Percentiles rank a stretch among this genome's conserved stretches.
Evolutionary conservation across 225 moss, liverwort and hornwort species (phyloP).

Genomic region (Neckera pumila): DNA sequence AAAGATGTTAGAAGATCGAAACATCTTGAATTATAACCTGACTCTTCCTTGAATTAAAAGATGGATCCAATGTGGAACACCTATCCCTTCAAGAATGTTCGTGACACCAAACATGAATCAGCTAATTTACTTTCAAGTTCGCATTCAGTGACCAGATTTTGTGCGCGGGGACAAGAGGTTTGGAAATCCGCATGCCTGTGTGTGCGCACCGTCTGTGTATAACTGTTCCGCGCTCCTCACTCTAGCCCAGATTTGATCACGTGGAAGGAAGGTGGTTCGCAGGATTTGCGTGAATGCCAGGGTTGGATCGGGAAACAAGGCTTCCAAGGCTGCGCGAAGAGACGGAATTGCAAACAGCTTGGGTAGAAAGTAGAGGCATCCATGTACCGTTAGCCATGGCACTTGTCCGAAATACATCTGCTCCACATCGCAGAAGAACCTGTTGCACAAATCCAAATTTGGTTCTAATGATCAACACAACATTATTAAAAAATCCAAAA

Average conservation of each 20-base stretch:
- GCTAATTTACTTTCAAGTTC: background rate
- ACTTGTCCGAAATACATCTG: slow-evolving; percentile 26
- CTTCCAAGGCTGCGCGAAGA: slow-evolving; percentile 32
- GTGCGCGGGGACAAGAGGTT: no score
- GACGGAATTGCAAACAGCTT: slow-evolving; percentile 49
- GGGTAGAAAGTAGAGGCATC: slow-evolving; percentile 32
- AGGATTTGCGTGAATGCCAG: slow-evolving; percentile 47
- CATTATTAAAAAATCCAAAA: background rate
- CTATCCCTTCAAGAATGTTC: background rate
- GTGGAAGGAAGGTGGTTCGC: slow-evolving; percentile 53
- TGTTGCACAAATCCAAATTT: background rate
- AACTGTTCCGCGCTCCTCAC: slow-evolving; percentile 6
- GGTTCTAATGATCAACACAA: background rate
- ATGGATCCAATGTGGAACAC: background rate
- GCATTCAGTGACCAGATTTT: background rate
- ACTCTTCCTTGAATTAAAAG: no score
- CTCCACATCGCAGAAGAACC: slow-evolving; percentile 43
- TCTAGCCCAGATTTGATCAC: slow-evolving; percentile 37
- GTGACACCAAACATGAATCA: background rate
- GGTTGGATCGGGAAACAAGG: slow-evolving; percentile 57
- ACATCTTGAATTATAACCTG: no score
- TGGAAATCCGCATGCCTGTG: slow-evolving; percentile 12
- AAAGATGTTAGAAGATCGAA: background rate
- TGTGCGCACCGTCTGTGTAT: slow-evolving; percentile 1
- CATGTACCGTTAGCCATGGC: slow-evolving; percentile 20